These are phyloP conservation scores for Penicillium verrucosum DNA, from an alignment of 2,329 filamentous ascomycete species.

Conservation along the genomic window DNA sequence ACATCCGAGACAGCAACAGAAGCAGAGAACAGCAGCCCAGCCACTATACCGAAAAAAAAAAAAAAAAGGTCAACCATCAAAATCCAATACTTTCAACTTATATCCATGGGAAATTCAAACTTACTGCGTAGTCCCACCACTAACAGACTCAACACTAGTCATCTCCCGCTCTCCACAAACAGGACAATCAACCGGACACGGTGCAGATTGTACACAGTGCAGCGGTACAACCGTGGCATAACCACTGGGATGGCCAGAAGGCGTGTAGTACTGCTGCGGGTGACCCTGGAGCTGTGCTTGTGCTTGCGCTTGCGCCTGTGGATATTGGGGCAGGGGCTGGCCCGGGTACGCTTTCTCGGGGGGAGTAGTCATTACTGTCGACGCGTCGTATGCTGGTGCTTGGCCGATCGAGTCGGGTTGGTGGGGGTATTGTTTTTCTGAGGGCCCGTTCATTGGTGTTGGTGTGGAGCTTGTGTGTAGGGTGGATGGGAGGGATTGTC, in stretches of 20 bases:
- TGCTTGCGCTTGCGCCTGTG: neutral
- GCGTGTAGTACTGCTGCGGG: slow-evolving; percentile 15
- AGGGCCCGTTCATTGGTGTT: neutral
- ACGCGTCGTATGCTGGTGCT: neutral
- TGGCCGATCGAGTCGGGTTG: slow-evolving; percentile 1
- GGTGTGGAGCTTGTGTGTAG: neutral
- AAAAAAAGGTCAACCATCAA: neutral
- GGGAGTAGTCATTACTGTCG: neutral
- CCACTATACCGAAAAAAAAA: slow-evolving; percentile 30
- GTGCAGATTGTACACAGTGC: slow-evolving; percentile 27
- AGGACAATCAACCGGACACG: slow-evolving; percentile 49
- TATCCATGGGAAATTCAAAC: slow-evolving; percentile 1
- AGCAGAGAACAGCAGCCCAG: slow-evolving; percentile 48
- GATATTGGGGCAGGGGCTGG: slow-evolving; percentile 10
- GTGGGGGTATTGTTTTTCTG: slow-evolving; percentile 1
- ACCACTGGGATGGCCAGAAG: slow-evolving; percentile 18
- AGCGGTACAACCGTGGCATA: slow-evolving; percentile 27
- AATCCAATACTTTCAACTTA: neutral
- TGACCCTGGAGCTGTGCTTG: neutral
- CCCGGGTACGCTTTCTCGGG: slow-evolving; percentile 17
- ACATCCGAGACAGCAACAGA: slow-evolving; percentile 45
- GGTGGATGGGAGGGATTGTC: neutral
- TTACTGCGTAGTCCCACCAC: slow-evolving; percentile 32
- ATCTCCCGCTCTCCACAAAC: slow-evolving; percentile 42
- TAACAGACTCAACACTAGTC: slow-evolving; percentile 22